Conservation (phyloP, 2,329 filamentous ascomycete species). For the Esteya vermicola region DNA sequence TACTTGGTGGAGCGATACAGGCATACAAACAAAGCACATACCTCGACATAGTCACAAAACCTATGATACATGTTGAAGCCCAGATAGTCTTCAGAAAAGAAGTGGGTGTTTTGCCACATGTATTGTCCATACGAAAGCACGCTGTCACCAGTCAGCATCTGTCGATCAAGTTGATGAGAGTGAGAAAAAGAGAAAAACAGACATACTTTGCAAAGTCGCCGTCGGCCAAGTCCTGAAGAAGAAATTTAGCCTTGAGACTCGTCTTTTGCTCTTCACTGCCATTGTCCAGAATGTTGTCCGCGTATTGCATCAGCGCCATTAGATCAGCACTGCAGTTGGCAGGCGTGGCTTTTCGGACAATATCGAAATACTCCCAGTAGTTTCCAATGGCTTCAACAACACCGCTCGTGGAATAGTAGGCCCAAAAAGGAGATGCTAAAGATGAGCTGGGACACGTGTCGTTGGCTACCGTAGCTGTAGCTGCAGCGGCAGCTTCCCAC, state of each 20-base stretch:
- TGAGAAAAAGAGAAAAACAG: neutral
- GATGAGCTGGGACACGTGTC: too few species aligned
- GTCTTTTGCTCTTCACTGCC: slow-evolving; percentile 23
- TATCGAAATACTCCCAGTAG: slow-evolving; percentile 38
- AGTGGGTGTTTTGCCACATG: slow-evolving; percentile 32
- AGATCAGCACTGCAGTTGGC: slow-evolving; percentile 41
- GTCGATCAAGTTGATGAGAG: too few species aligned
- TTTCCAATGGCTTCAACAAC: slow-evolving; percentile 36
- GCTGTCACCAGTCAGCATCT: slow-evolving; percentile 12
- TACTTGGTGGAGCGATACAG: neutral
- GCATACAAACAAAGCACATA: neutral
- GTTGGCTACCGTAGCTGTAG: neutral
- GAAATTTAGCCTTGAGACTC: slow-evolving; percentile 34
- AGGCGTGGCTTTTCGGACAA: slow-evolving; percentile 31
- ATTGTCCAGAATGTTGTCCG: slow-evolving; percentile 30
- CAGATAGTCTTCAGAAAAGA: slow-evolving; percentile 22
- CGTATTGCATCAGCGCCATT: slow-evolving; percentile 29
- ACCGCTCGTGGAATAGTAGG: slow-evolving; percentile 39
- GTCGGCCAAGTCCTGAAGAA: slow-evolving; percentile 27
- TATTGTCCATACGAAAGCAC: slow-evolving; percentile 41
- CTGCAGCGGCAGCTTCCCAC: slow-evolving; percentile 4
- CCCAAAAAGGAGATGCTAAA: slow-evolving; percentile 34
- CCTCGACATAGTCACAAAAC: slow-evolving; percentile 34
- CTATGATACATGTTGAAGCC: slow-evolving; percentile 24
- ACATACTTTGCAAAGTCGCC: slow-evolving; percentile 24